Percentiles rank a stretch among this genome's conserved stretches.
These are phyloP conservation scores for Entomortierella chlamydospora DNA, from an alignment of 192 early-diverging fungal species.

Conservation along the genomic window DNA sequence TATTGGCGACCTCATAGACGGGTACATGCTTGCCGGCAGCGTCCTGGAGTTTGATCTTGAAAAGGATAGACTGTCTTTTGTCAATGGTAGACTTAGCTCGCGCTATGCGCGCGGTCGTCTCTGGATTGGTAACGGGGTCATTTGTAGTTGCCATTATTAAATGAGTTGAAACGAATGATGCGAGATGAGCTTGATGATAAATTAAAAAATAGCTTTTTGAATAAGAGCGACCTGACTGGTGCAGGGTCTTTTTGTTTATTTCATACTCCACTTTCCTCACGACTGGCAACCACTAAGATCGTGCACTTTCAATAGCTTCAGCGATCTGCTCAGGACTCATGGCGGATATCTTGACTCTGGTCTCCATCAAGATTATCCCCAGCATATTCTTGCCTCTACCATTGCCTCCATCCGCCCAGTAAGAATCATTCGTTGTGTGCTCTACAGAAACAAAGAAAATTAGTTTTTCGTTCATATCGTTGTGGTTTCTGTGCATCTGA, in stretches of 20 bases:
- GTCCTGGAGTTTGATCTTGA: constrained; percentile 46
- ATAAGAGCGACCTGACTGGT: no score
- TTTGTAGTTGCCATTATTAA: constrained; percentile 16
- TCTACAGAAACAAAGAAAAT: constrained; percentile 9
- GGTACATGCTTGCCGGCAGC: constrained; percentile 37
- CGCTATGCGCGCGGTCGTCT: neutral
- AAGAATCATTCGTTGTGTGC: constrained; percentile 54
- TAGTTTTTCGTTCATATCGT: no score
- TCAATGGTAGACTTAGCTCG: constrained; percentile 38
- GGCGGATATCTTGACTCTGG: constrained; percentile 17
- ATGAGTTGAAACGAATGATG: neutral
- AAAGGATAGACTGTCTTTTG: constrained; percentile 42
- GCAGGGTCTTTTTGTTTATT: no score
- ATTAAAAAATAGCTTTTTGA: no score
- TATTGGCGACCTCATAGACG: constrained; percentile 48
- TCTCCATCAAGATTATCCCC: constrained; percentile 38
- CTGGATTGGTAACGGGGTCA: neutral
- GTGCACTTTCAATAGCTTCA: constrained; percentile 17
- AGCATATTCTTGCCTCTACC: constrained; percentile 53
- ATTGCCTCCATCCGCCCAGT: constrained; percentile 57
- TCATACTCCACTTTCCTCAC: neutral
- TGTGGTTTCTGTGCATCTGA: no score
- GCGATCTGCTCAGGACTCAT: constrained; percentile 32
- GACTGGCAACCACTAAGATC: neutral
- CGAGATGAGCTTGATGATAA: constrained; percentile 5